Evolutionary conservation across 2,329 filamentous ascomycete genomes (phyloP), one percentile per base, ranked within the genome.

Genomic region (Teratosphaeria gauchensis): DNA sequence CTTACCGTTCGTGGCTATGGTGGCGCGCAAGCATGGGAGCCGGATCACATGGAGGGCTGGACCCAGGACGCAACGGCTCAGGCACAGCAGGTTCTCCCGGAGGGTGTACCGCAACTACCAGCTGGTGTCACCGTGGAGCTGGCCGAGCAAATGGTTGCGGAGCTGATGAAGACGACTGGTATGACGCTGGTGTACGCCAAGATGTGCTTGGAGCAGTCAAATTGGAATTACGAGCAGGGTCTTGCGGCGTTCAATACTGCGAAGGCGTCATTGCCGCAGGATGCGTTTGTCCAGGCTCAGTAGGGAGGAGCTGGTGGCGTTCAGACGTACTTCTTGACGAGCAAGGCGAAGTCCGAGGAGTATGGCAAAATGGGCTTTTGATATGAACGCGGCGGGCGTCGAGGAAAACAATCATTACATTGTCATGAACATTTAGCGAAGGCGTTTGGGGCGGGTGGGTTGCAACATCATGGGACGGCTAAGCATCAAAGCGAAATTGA

Each of bases 181-280:
- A 90, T 99, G 85, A 94, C 84, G 8, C 74, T 85, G 9, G 79
- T 88, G 59, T 95, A 88, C 71, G 88, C 91, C 1, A 82, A 86
- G 65, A 82, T 95, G 78, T 96, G 92, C 67, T 79, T 97, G 16
- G 80, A 84, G 2, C 85, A 91, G 60, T 89, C 87, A 58, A 82
- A 81, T 42, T 97, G 91, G 90, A 83, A 95, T 70, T 84, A 92
- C 54, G 82, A 88, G 42, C 82, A 83, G 64, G 92, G 92, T 1
- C 75, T 92, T 64, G 77, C 81, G 57, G 84, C 89, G 33, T 96
- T 96, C 70, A 82, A 86, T 62, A 82, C 86, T 64, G 85, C 89
- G 59, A 90, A 86, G 79, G 89, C 68, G 2, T 75, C 64, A 38
- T 61, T 79, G 33, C 73, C 74, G n/a, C 64, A 74, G 19, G 74